phyloP scores from a whole-genome alignment of 108 stramenopile species.

The Thalassiosira profunda region DNA sequence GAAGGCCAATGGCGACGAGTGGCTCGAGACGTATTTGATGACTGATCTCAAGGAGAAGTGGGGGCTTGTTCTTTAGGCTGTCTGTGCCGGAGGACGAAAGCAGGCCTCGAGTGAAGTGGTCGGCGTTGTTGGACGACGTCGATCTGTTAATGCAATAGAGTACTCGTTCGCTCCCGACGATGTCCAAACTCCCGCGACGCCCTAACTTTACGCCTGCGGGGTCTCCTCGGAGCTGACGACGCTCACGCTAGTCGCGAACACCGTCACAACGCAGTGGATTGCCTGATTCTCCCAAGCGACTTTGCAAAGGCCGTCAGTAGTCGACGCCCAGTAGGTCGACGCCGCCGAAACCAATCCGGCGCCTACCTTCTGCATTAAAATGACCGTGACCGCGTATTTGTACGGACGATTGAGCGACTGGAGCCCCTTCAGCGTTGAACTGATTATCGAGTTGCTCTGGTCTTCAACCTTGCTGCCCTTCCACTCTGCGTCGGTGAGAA shows the following conservation, averaged over 20 bases:
- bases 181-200: too few species aligned
- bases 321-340: slow-evolving; percentile 75
- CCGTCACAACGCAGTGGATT: slow-evolving; percentile 84
- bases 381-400: slow-evolving; percentile 79
- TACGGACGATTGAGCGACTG: slow-evolving; percentile 82
- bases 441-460: slow-evolving; percentile 76
- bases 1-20: too few species aligned
- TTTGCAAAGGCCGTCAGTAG: slow-evolving; percentile 66
- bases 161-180: too few species aligned
- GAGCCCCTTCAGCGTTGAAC: slow-evolving; percentile 70
- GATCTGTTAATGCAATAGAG: too few species aligned
- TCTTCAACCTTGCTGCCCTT: slow-evolving; percentile 54
- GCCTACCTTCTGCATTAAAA: slow-evolving; percentile 89
- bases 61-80: too few species aligned
- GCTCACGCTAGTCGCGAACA: slow-evolving; percentile 64
- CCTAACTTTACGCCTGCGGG: too few species aligned
- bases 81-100: too few species aligned
- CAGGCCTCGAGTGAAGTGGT: too few species aligned
- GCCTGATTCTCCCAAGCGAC: slow-evolving; percentile 78
- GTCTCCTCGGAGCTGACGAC: too few species aligned
- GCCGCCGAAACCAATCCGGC: slow-evolving; percentile 76
- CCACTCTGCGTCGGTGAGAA: slow-evolving; percentile 25
- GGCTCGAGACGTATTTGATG: too few species aligned
- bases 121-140: too few species aligned
- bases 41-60: too few species aligned